Evolutionary conservation across 225 moss, liverwort and hornwort genomes (phyloP).

Genomic region (Sphagnum contortum): DNA sequence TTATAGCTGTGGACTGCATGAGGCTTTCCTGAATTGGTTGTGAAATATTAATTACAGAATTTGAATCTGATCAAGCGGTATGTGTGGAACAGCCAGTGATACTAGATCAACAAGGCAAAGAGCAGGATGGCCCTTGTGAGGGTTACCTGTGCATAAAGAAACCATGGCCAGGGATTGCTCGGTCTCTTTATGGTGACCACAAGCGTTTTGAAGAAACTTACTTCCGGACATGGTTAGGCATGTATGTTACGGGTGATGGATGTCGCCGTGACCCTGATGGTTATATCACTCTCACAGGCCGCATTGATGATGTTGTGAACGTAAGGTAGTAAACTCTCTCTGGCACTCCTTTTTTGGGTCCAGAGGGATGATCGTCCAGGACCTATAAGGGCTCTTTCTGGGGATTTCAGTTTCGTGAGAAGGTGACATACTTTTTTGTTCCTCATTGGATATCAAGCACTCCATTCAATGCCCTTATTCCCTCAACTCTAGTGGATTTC

Average conservation of each 20-base stretch:
- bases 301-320: slow-evolving; percentile 73
- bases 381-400: no score
- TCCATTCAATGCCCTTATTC: no score
- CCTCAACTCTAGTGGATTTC: no score
- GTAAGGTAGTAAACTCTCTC: slow-evolving; percentile 23
- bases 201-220: slow-evolving; percentile 58
- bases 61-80: no score
- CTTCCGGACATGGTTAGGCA: slow-evolving; percentile 55
- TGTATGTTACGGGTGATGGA: slow-evolving; percentile 75
- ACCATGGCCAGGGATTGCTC: slow-evolving; percentile 78
- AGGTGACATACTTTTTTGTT: no score
- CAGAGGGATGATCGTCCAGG: no score
- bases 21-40: no score
- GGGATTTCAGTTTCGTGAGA: no score
- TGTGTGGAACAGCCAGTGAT: slow-evolving; percentile 39
- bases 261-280: slow-evolving; percentile 65
- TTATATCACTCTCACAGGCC: slow-evolving; percentile 72
- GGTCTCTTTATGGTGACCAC: slow-evolving; percentile 64
- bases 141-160: slow-evolving; percentile 65
- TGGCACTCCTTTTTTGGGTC: not conserved
- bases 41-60: no score
- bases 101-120: slow-evolving; percentile 52
- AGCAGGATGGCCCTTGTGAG: slow-evolving; percentile 55
- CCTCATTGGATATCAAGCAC: no score
- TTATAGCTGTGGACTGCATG: not conserved